A percentile compares a stretch with the other conserved stretches of the same genome.
Evolutionary conservation across 108 stramenopile genomes (phyloP).

Genomic region (Chaetoceros muelleri): DNA sequence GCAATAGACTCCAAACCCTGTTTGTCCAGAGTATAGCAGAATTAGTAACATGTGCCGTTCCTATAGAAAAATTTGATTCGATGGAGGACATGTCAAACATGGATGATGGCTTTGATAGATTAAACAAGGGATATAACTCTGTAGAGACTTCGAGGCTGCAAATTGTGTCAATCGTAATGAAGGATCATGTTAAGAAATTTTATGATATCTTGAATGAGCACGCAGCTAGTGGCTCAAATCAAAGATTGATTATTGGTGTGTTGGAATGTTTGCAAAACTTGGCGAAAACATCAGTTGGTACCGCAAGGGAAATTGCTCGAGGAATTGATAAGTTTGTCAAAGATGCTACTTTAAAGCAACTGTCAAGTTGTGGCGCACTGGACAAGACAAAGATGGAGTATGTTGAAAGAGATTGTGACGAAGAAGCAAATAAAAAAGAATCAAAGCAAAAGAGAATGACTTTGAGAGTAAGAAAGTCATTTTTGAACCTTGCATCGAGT

Average conservation of each 20-base stretch:
- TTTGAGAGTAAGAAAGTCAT: constrained; percentile 7
- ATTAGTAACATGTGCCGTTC: constrained; percentile 40
- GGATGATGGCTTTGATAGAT: background rate
- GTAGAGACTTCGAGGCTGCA: constrained; percentile 11
- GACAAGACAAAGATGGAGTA: background rate
- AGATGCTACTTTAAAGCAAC: constrained; percentile 20
- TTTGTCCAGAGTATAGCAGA: constrained; percentile 26
- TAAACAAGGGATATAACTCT: background rate
- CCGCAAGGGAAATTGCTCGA: constrained; percentile 43
- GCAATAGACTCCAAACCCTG: constrained; percentile 30
- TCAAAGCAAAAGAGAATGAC: constrained; percentile 3
- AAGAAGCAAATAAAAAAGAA: background rate
- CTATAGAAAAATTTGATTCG: constrained; percentile 18
- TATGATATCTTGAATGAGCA: constrained; percentile 28
- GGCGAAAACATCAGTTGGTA: constrained; percentile 11
- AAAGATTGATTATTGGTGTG: constrained; percentile 11
- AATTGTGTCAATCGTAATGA: constrained; percentile 40
- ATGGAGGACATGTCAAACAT: constrained; percentile 5
- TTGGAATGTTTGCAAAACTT: constrained; percentile 21
- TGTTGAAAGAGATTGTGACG: background rate
- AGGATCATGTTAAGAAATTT: constrained; percentile 36
- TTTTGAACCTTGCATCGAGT: constrained; percentile 13
- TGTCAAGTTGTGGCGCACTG: background rate
- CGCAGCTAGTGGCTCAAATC: constrained; percentile 26
- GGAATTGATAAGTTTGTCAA: constrained; percentile 16